Base-by-base conservation (phyloP, 352 stramenopile genomes). In the Albugo laibachii region DNA sequence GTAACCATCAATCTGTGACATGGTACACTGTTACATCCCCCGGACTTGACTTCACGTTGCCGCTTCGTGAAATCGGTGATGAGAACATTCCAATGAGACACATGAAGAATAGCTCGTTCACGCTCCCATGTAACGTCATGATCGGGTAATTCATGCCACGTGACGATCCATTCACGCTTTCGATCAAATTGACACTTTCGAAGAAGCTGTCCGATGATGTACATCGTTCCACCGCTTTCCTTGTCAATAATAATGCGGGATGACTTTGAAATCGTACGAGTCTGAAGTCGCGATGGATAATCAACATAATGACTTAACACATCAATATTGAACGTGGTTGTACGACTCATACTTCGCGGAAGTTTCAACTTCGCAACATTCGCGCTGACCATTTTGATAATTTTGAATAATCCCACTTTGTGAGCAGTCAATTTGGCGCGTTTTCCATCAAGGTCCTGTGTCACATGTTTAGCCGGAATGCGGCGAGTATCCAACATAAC, bases 311-410 rank as follows among this genome's bases (percentile, higher is more conserved):
- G 50, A n/a, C 1, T 34, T 13, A 42, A 44, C 36, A 1, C 14
- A 1, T 60, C 49, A 12, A 60, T 51, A 20, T 53, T 60, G 54
- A 60, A 60, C 1, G 21, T 24, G 12, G 21, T 35, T 0, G 56
- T 1, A 2, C 35, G 44, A 12, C 24, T 37, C 45, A 60, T 48
- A 13, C 24, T 47, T 2, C 15, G 15, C 13, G 54, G 49, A 27
- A 60, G 20, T 15, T 54, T 45, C 15, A 57, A 43, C 2, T 44
- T 2, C 2, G 50, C 39, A 14, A 48, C 49, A 24, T 60, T 60
- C 1, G 34, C 6, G 38, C 56, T 50, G 38, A 60, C 39, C 43
- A 60, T 55, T 4, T 46, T 27, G 13, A 43, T 20, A 40, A 60
- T 57, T 37, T 49, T 0, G 15, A 57, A 56, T 4, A 48, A 48